Base-by-base conservation (phyloP, 2,329 filamentous ascomycete genomes). In the Colletotrichum aenigma region DNA sequence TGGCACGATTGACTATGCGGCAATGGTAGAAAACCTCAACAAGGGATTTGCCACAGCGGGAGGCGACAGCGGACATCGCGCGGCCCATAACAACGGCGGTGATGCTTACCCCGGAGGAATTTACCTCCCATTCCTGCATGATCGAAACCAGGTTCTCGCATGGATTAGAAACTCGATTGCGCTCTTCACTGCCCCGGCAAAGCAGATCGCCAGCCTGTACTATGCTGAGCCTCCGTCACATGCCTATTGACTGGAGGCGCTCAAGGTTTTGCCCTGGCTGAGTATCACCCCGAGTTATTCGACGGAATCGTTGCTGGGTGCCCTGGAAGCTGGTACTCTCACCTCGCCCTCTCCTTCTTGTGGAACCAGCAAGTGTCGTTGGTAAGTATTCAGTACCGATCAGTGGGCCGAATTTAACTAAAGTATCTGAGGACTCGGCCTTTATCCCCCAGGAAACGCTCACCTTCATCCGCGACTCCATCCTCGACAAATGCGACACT, bases 281-380 rank as follows among this genome's bases (percentile, higher is more conserved):
- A 74, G 24, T 64, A 36, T 7, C 68, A 75, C 10, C 72, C 69
- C 12, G 61, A 48, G 0, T 32, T 75, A 12, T 72, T 75, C 16
- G 72, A 67, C 32, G 72, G 69, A 0, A 72, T 75, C 7, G 38
- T 36, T 0, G 68, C 72, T 1, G 72, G 72, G 15, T 71, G 72
- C 15, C 72, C 68, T 7, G 72, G 72, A 1, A 72, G 72, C n/a
- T 75, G 72, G 69, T 75, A 72, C 26, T 75, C 69, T 8, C 72
- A 72, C 28, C 69, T 75, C 5, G 72, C 69, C 0, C 56, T 75
- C 6, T 71, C 69, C 2, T 75, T 75, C 2, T 38, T 75, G 18
- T 72, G 72, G 72, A 75, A 72, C 16, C 72, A 72, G 32, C 72
- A 75, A 12, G 69, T 36, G 3, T 56, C 62, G 3, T 13, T 28